Conservation (phyloP, 345 rosid genomes). For the Gossypium rotundifolium region DNA sequence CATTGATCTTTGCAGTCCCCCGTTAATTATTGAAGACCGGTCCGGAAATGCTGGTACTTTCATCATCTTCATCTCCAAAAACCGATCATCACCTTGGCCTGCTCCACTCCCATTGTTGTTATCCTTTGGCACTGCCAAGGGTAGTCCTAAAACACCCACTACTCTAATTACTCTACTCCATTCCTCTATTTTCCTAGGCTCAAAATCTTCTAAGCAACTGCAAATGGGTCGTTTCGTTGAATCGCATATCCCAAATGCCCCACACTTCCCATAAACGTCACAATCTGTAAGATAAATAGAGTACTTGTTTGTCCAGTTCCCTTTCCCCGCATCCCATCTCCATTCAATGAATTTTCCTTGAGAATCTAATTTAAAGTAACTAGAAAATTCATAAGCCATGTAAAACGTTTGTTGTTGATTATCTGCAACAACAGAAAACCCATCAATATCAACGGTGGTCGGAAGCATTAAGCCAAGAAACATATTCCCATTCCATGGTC, state of each 20-base stretch:
- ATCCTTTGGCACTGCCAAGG: conserved; percentile 27
- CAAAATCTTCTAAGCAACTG: conserved; percentile 25
- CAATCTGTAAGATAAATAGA: conserved; percentile 16
- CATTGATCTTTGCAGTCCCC: conserved; percentile 31
- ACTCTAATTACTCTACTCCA: conserved; percentile 37
- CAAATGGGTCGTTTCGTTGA: conserved; percentile 18
- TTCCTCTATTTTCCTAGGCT: conserved; percentile 25
- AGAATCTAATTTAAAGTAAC: conserved; percentile 16
- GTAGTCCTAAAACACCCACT: conserved; percentile 41
- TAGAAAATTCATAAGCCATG: neutral
- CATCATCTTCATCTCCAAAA: conserved; percentile 27
- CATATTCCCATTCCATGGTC: conserved; percentile 51
- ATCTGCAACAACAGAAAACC: conserved; percentile 11
- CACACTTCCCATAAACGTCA: conserved; percentile 48
- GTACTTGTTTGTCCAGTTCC: conserved; percentile 10
- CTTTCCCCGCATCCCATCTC: conserved; percentile 15
- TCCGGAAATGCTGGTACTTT: conserved; percentile 38
- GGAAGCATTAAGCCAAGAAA: conserved; percentile 26
- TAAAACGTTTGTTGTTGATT: conserved; percentile 13
- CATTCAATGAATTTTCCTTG: conserved; percentile 24
- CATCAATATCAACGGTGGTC: too few relatives aligned
- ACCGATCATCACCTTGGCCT: conserved; percentile 38
- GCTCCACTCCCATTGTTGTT: conserved; percentile 22
- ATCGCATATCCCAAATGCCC: conserved; percentile 36
- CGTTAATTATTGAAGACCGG: conserved; percentile 6